Percentiles rank a stretch among this genome's conserved stretches.
These are phyloP conservation scores for Talaromyces sp. DNA, from an alignment of 2,329 filamentous ascomycete species.

Conservation along the genomic window DNA sequence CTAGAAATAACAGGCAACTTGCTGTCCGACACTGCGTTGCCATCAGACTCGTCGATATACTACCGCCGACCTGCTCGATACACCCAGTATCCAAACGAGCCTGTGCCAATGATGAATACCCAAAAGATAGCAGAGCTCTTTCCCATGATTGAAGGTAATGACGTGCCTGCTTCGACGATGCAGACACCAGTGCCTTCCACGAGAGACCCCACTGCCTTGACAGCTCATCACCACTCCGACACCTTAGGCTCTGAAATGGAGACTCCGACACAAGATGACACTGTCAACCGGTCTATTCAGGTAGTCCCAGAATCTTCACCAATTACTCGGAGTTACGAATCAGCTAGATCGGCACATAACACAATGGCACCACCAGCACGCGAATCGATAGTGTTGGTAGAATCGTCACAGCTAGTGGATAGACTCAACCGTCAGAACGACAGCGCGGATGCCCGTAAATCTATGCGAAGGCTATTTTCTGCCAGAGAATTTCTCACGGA, in stretches of 20 bases:
- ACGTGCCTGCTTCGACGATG: slow-evolving; percentile 16
- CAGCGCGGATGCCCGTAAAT: slow-evolving; percentile 18
- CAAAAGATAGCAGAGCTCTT: slow-evolving; percentile 40
- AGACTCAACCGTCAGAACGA: slow-evolving; percentile 21
- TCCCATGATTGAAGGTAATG: slow-evolving; percentile 22
- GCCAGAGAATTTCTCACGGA: slow-evolving; percentile 39
- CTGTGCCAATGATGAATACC: slow-evolving; percentile 34
- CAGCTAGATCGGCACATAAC: slow-evolving; percentile 15
- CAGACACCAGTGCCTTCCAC: slow-evolving; percentile 16
- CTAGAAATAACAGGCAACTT: slow-evolving; percentile 23
- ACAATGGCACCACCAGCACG: slow-evolving; percentile 23
- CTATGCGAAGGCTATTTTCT: slow-evolving; percentile 26
- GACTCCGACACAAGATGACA: slow-evolving; percentile 12
- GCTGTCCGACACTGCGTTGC: slow-evolving; percentile 28
- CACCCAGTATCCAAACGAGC: slow-evolving; percentile 37
- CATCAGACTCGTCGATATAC: slow-evolving; percentile 37
- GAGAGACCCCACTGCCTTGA: slow-evolving; percentile 17
- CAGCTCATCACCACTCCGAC: slow-evolving; percentile 14
- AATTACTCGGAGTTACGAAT: slow-evolving; percentile 22
- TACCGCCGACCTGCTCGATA: slow-evolving; percentile 35
- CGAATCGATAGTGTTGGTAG: slow-evolving; percentile 36
- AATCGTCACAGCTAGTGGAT: slow-evolving; percentile 40
- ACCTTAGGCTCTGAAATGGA: slow-evolving; percentile 19
- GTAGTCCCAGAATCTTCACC: slow-evolving; percentile 42
- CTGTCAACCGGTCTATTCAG: slow-evolving; percentile 27